phyloP scores from a whole-genome alignment of 352 stramenopile genomes.

The Pythium folliculosum region DNA sequence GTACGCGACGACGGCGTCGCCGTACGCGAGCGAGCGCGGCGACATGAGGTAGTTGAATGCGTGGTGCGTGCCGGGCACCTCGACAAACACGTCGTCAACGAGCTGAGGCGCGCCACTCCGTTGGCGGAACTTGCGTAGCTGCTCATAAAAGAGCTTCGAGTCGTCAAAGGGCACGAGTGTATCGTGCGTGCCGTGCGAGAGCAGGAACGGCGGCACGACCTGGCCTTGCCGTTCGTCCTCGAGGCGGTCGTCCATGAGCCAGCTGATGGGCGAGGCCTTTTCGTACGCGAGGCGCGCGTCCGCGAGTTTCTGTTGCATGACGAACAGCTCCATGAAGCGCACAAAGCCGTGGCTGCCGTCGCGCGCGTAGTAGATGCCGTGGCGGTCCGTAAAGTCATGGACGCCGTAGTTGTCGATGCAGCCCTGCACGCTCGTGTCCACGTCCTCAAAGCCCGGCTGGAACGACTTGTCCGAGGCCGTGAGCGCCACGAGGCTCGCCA shows the following conservation, averaged over 20 bases:
- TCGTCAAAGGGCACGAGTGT: constrained; percentile 76
- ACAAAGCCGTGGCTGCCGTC: constrained; percentile 63
- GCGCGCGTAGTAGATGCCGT: constrained; percentile 60
- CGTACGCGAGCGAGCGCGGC: constrained; percentile 63
- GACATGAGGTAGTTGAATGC: constrained; percentile 79
- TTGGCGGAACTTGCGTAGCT: constrained; percentile 47
- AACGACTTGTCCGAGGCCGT: constrained; percentile 63
- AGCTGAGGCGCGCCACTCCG: not conserved
- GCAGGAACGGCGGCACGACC: constrained; percentile 70
- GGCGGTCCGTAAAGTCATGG: constrained; percentile 74
- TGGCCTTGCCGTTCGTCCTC: constrained; percentile 24
- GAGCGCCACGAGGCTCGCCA: constrained; percentile 69
- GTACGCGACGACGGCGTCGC: constrained; percentile 68
- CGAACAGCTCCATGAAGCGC: constrained; percentile 63
- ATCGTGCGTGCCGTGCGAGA: constrained; percentile 67
- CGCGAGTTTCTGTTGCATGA: constrained; percentile 68
- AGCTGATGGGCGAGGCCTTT: constrained; percentile 57
- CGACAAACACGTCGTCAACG: constrained; percentile 64
- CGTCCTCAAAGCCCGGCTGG: constrained; percentile 74
- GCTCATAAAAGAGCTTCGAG: constrained; percentile 66
- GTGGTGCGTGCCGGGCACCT: constrained; percentile 62
- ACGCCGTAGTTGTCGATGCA: constrained; percentile 79
- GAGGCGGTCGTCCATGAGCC: constrained; percentile 43
- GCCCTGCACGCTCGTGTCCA: constrained; percentile 71
- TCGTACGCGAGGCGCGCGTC: constrained; percentile 47